phyloP scores from a whole-genome alignment of 1,139 yeast species.

The Williopsis jadinii region DNA sequence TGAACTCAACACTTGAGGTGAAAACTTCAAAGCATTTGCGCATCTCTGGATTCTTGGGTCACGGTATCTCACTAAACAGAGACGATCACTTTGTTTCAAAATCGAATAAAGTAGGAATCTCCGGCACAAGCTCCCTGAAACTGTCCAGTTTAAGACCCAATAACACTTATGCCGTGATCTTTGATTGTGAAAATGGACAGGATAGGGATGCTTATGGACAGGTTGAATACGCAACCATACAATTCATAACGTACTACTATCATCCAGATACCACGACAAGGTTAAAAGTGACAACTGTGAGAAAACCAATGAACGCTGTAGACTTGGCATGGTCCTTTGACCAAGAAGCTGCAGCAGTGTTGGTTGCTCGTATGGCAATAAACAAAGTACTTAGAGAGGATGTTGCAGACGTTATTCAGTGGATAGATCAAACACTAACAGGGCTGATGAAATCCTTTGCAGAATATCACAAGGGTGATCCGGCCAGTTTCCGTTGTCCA shows the following conservation, averaged over 20 bases:
- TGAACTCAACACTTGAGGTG: slow-evolving; percentile 53
- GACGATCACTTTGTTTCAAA: slow-evolving; percentile 21
- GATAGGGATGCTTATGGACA: slow-evolving; percentile 9
- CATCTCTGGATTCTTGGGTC: slow-evolving; percentile 53
- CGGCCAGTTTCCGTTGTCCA: slow-evolving; percentile 59
- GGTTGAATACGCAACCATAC: slow-evolving; percentile 42
- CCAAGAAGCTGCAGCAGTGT: slow-evolving; percentile 64
- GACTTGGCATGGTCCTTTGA: slow-evolving; percentile 40
- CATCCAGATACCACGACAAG: slow-evolving; percentile 38
- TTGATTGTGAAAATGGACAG: slow-evolving; percentile 37
- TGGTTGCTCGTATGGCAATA: slow-evolving; percentile 70
- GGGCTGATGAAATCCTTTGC: slow-evolving; percentile 72
- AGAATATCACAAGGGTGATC: slow-evolving; percentile 60
- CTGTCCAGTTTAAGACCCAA: slow-evolving; percentile 48
- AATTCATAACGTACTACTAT: slow-evolving; percentile 73
- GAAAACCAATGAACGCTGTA: slow-evolving; percentile 27
- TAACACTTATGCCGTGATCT: slow-evolving; percentile 50
- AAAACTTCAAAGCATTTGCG: slow-evolving; percentile 41
- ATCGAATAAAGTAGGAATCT: slow-evolving; percentile 42
- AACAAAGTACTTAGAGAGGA: slow-evolving; percentile 58
- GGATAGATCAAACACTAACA: slow-evolving; percentile 66
- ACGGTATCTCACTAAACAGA: slow-evolving; percentile 35
- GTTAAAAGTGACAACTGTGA: slow-evolving; percentile 48
- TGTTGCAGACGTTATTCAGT: slow-evolving; percentile 53
- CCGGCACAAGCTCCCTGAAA: slow-evolving; percentile 56